Evolutionary conservation across 225 moss, liverwort and hornwort species (phyloP).

Genomic region (Antitrichia curtipendula): DNA sequence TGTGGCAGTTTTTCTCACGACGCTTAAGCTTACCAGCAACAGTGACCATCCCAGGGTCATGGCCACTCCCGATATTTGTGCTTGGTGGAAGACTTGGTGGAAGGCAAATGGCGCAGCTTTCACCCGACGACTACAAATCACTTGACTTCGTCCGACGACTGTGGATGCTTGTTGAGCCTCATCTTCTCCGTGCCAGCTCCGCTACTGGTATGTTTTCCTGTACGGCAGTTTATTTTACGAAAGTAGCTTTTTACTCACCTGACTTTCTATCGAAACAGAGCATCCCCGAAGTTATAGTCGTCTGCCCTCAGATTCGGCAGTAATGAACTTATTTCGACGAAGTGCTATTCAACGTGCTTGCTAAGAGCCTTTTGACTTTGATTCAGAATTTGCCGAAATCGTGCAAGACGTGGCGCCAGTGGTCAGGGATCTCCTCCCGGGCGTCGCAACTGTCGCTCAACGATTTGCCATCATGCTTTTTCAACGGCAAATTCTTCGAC

Average conservation of each 20-base stretch:
- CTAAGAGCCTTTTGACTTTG: not conserved
- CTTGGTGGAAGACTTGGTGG: slow-evolving; percentile 51
- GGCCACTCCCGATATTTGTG: slow-evolving; percentile 74
- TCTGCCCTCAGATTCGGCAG: not conserved
- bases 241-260: not conserved
- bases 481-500: slow-evolving; percentile 59
- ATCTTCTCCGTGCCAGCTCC: slow-evolving; percentile 31
- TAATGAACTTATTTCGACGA: not conserved
- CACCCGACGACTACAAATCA: slow-evolving; percentile 74
- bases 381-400: slow-evolving; percentile 59
- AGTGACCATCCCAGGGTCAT: slow-evolving; percentile 57
- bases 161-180: slow-evolving; percentile 70
- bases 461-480: slow-evolving; percentile 59
- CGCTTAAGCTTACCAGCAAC: slow-evolving; percentile 51
- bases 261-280: not conserved
- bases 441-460: slow-evolving; percentile 59
- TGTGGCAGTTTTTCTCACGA: slow-evolving; percentile 64
- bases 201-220: slow-evolving; percentile 31
- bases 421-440: slow-evolving; percentile 58
- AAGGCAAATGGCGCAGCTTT: slow-evolving; percentile 55
- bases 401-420: slow-evolving; percentile 35
- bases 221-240: not conserved
- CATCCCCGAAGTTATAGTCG: not conserved
- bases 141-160: slow-evolving; percentile 63
- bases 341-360: not conserved